Conservation (phyloP, 352 stramenopile species). For the Elongisporangium prolatum region DNA sequence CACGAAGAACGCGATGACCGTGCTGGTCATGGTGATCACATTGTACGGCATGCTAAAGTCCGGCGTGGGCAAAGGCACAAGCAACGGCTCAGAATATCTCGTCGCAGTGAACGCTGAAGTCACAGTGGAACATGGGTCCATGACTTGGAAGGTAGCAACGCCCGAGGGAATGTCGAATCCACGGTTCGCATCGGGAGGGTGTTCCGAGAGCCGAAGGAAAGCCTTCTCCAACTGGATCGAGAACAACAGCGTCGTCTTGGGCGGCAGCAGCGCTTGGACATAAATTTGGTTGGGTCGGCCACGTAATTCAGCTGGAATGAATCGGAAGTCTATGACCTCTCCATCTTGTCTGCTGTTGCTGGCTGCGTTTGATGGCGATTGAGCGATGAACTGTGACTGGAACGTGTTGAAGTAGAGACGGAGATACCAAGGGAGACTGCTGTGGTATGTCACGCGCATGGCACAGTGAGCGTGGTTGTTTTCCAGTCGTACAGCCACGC, state of each 20-base stretch:
- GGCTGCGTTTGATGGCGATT: slow-evolving; percentile 3
- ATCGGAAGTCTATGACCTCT: slow-evolving; percentile 27
- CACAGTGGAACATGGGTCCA: slow-evolving; percentile 1
- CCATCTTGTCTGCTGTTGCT: slow-evolving; percentile 9
- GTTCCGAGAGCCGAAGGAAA: slow-evolving; percentile 77
- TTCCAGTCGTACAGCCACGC: slow-evolving; percentile 57
- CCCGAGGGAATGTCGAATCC: slow-evolving; percentile 78
- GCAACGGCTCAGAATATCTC: slow-evolving; percentile 75
- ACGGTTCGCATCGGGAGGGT: slow-evolving; percentile 82
- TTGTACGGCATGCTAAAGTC: slow-evolving; percentile 92
- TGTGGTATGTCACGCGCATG: slow-evolving; percentile 63
- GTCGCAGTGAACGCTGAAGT: slow-evolving; percentile 20
- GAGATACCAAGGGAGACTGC: slow-evolving; percentile 80
- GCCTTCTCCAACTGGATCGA: slow-evolving; percentile 78
- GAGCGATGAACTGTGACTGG: slow-evolving; percentile 10
- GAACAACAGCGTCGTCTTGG: slow-evolving; percentile 49
- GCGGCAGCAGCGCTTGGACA: slow-evolving; percentile 43
- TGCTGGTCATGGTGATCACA: slow-evolving; percentile 88
- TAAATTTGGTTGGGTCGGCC: slow-evolving; percentile 53
- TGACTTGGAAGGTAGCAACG: slow-evolving; percentile 38
- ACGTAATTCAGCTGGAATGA: slow-evolving; percentile 55
- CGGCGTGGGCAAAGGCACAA: slow-evolving; percentile 76
- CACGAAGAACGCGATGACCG: slow-evolving; percentile 83
- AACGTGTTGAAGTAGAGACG: slow-evolving; percentile 78
- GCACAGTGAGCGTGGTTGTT: slow-evolving; percentile 48